Percentiles rank a stretch among this genome's conserved stretches.
phyloP scores from a whole-genome alignment of 176 grass and related monocot species.

The Aegilops sharonensis region DNA sequence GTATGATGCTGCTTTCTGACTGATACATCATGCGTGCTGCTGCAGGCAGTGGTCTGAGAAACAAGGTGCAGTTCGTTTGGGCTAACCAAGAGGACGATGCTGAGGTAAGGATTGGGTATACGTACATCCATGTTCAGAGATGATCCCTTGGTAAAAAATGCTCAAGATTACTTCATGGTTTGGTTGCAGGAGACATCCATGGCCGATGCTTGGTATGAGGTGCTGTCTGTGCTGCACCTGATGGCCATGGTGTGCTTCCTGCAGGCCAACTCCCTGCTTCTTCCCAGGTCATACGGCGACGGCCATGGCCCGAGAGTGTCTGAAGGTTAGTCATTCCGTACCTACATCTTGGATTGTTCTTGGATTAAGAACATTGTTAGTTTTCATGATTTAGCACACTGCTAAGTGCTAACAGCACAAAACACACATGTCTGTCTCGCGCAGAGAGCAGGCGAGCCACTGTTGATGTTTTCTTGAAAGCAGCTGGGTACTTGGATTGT shows the following conservation, averaged over 20 bases:
- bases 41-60: conserved; percentile 45
- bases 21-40: conserved; percentile 3
- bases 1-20: neutral
- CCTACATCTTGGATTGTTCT: neutral
- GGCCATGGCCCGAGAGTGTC: conserved; percentile 51
- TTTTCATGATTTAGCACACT: neutral
- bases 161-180: conserved; percentile 22
- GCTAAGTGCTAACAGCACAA: neutral
- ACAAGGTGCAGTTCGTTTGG: conserved; percentile 69
- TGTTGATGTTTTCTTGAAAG: conserved; percentile 80
- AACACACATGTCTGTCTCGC: neutral
- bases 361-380: neutral
- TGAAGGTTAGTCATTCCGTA: conserved; percentile 54
- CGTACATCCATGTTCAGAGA: neutral
- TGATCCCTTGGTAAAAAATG: neutral
- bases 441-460: conserved; percentile 66
- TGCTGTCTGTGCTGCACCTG: conserved; percentile 72
- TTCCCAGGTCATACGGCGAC: conserved; percentile 62
- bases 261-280: conserved; percentile 63
- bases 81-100: conserved; percentile 67
- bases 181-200: conserved; percentile 72
- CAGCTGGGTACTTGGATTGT: conserved; percentile 77
- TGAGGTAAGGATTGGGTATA: conserved; percentile 34
- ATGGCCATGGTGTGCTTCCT: conserved; percentile 74
- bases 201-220: conserved; percentile 81